phyloP scores from a whole-genome alignment of 768 basidiomycete species.

The Lactifluus piperatus region DNA sequence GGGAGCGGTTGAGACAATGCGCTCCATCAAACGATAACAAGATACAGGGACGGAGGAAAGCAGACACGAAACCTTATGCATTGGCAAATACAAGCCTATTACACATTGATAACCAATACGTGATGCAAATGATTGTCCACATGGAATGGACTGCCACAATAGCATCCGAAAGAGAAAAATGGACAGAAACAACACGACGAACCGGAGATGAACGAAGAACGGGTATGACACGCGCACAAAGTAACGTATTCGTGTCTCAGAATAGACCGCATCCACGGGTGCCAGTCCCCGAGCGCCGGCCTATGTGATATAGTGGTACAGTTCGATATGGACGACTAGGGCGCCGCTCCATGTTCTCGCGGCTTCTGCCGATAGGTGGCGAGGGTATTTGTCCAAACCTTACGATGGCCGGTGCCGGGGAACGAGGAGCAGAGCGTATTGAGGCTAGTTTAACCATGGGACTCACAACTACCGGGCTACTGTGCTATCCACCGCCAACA shows the following conservation, averaged over 20 bases:
- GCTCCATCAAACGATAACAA: constrained; percentile 6
- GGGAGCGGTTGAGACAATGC: constrained; percentile 5
- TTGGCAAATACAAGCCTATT: constrained; percentile 5
- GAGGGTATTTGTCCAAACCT: constrained; percentile 13
- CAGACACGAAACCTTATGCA: not conserved
- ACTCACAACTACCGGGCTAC: constrained; percentile 2
- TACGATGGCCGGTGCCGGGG: constrained; percentile 1
- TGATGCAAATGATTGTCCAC: constrained; percentile 1
- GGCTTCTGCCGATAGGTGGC: constrained; percentile 12
- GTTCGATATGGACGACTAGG: constrained; percentile 16
- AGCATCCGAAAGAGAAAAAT: constrained; percentile 2
- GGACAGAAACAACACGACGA: constrained; percentile 9
- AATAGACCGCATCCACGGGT: constrained; percentile 9
- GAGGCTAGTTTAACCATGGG: constrained; percentile 5
- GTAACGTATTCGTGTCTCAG: constrained; percentile 15
- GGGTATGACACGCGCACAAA: constrained; percentile 16
- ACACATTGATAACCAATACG: constrained; percentile 1
- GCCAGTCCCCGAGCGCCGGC: constrained; percentile 13
- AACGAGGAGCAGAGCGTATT: constrained; percentile 16
- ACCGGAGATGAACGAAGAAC: constrained; percentile 16
- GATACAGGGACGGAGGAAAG: constrained; percentile 10
- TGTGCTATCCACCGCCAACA: not conserved
- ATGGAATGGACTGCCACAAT: not conserved
- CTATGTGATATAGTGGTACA: not conserved
- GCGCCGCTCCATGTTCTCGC: constrained; percentile 9